Conservation (phyloP, 2,329 filamentous ascomycete species). For the Colletotrichum spinosum region DNA sequence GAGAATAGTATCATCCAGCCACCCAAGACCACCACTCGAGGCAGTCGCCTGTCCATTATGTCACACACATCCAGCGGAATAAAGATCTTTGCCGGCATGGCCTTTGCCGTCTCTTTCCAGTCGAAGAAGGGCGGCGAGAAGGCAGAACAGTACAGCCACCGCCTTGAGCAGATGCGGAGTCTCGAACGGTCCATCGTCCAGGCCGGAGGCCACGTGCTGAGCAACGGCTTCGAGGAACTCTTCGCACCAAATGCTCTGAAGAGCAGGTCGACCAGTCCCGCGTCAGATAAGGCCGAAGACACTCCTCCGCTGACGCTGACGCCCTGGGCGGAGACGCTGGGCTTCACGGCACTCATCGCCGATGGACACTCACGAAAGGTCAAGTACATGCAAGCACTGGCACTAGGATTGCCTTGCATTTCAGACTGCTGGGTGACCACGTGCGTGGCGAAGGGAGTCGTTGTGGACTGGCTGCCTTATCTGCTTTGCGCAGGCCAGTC, state of each 20-base stretch:
- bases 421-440: slow-evolving; percentile 83
- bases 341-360: slow-evolving; percentile 88
- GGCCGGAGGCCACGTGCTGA: slow-evolving; percentile 79
- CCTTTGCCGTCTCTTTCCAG: slow-evolving; percentile 85
- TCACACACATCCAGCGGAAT: slow-evolving; percentile 23
- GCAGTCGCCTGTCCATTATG: slow-evolving; percentile 29
- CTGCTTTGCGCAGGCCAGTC: slow-evolving; percentile 88
- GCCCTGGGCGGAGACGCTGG: slow-evolving; percentile 62
- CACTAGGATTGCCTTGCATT: slow-evolving; percentile 88
- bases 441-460: slow-evolving; percentile 69
- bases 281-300: slow-evolving; percentile 44
- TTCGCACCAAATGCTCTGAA: slow-evolving; percentile 67
- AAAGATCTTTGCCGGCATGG: slow-evolving; percentile 80
- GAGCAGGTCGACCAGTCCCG: slow-evolving; percentile 45
- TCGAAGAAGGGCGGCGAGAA: slow-evolving; percentile 62
- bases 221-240: slow-evolving; percentile 83
- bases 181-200: slow-evolving; percentile 73
- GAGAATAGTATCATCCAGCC: slow-evolving; percentile 50
- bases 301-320: slow-evolving; percentile 62
- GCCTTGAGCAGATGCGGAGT: slow-evolving; percentile 52
- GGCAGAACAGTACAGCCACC: slow-evolving; percentile 59
- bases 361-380: slow-evolving; percentile 86
- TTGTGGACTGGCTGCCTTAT: slow-evolving; percentile 84
- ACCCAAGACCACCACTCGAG: slow-evolving; percentile 40
- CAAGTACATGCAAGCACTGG: slow-evolving; percentile 95